Conservation (phyloP, 768 basidiomycete genomes). For the Dentipellis sp. region DNA sequence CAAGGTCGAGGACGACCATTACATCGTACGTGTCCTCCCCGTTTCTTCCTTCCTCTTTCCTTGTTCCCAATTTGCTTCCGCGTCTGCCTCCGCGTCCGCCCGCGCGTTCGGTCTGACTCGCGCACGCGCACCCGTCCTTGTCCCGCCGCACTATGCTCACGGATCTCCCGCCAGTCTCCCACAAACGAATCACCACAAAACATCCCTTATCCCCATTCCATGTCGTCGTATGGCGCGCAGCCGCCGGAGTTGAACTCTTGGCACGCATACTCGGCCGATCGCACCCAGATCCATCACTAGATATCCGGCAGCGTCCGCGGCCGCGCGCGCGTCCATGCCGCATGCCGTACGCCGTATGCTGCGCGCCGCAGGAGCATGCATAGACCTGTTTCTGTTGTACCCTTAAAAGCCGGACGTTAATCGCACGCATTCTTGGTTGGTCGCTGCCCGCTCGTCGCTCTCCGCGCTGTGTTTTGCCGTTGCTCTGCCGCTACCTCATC, state of each 20-base stretch:
- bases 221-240: constrained; percentile 12
- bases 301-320: constrained; percentile 6
- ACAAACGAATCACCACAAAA: constrained; percentile 12
- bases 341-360: too few species aligned
- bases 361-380: too few species aligned
- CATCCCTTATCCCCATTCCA: constrained; percentile 13
- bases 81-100: neutral
- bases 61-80: neutral
- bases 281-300: constrained; percentile 52
- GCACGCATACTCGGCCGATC: constrained; percentile 60
- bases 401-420: too few species aligned
- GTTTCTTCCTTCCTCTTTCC: neutral
- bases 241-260: constrained; percentile 44
- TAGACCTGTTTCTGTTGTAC: too few species aligned
- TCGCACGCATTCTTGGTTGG: too few species aligned
- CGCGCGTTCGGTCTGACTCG: too few species aligned
- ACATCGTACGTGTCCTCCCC: constrained; percentile 6
- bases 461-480: too few species aligned
- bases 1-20: constrained; percentile 16
- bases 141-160: neutral
- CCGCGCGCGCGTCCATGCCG: too few species aligned
- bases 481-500: too few species aligned
- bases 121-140: neutral
- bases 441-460: too few species aligned
- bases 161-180: constrained; percentile 7